phyloP scores from a whole-genome alignment of 768 basidiomycete genomes.

The Russula brevipes region DNA sequence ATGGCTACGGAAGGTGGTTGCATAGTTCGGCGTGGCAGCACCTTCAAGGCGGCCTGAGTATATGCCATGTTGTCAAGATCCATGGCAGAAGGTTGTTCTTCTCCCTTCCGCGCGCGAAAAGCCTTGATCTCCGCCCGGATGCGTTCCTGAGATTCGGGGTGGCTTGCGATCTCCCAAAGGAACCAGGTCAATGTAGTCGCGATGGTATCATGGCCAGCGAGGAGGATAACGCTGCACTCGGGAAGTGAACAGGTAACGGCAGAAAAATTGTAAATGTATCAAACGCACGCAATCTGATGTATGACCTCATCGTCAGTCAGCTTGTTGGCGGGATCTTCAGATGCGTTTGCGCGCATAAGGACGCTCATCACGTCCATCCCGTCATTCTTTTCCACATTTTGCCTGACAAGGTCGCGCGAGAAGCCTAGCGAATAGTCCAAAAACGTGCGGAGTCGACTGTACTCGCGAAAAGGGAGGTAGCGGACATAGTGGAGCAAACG shows the following conservation, averaged over 20 bases:
- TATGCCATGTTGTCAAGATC: slow-evolving; percentile 21
- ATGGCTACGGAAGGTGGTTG: not conserved
- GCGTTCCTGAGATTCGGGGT: slow-evolving; percentile 19
- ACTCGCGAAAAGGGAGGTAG: slow-evolving; percentile 21
- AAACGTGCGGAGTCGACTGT: slow-evolving; percentile 18
- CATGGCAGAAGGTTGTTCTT: not conserved
- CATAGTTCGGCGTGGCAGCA: not conserved
- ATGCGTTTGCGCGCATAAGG: slow-evolving; percentile 22
- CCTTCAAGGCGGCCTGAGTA: slow-evolving; percentile 23
- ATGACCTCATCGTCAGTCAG: slow-evolving; percentile 10
- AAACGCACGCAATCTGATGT: slow-evolving; percentile 20
- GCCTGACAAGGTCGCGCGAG: slow-evolving; percentile 7
- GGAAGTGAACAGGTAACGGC: not conserved
- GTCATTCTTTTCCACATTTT: slow-evolving; percentile 6
- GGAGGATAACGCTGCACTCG: slow-evolving; percentile 10
- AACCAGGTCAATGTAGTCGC: slow-evolving; percentile 18
- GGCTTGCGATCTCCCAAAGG: slow-evolving; percentile 23
- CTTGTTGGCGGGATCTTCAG: slow-evolving; percentile 3
- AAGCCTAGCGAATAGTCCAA: slow-evolving; percentile 7
- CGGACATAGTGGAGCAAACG: slow-evolving; percentile 20
- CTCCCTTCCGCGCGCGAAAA: slow-evolving; percentile 9
- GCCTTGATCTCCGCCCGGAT: slow-evolving; percentile 20
- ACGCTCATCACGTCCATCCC: slow-evolving; percentile 24
- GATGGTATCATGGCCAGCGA: slow-evolving; percentile 25
- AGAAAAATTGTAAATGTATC: not conserved